Conservation (phyloP, 495 filamentous ascomycete genomes). For the Aspergillus mulundensis region DNA sequence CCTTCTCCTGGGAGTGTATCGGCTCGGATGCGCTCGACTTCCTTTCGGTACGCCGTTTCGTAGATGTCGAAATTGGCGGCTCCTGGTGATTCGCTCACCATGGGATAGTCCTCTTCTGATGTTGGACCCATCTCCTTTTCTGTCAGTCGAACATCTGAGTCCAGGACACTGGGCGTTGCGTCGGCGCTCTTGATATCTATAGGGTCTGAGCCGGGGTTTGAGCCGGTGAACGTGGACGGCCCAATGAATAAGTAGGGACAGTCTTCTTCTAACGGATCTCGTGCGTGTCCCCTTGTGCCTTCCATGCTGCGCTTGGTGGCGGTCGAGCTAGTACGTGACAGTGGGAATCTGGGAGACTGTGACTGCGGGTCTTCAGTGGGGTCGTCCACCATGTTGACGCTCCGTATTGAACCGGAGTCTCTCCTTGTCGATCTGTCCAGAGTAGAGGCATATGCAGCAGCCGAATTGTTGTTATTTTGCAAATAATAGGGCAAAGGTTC, state of each 20-base stretch:
- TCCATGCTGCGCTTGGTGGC: slow-evolving; percentile 40
- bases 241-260: slow-evolving; percentile 73
- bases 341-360: slow-evolving; percentile 26
- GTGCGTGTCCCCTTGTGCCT: slow-evolving; percentile 59
- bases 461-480: slow-evolving; percentile 20
- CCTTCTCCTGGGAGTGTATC: slow-evolving; percentile 25
- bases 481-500: slow-evolving; percentile 14
- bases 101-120: slow-evolving; percentile 15
- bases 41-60: slow-evolving; percentile 76
- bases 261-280: slow-evolving; percentile 58
- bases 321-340: slow-evolving; percentile 36
- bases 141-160: slow-evolving; percentile 25
- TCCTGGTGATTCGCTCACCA: slow-evolving; percentile 78
- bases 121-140: slow-evolving; percentile 13
- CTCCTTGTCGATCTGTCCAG: slow-evolving; percentile 23
- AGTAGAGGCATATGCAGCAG: slow-evolving; percentile 17
- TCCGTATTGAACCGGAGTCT: slow-evolving; percentile 29
- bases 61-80: slow-evolving; percentile 82
- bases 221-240: slow-evolving; percentile 44
- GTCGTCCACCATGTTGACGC: slow-evolving; percentile 18
- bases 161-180: slow-evolving; percentile 17
- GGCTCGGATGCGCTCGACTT: slow-evolving; percentile 67
- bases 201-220: slow-evolving; percentile 21
- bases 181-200: slow-evolving; percentile 13
- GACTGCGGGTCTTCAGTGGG: slow-evolving; percentile 23